A percentile compares a stretch with the other conserved stretches of the same genome.
phyloP scores from a whole-genome alignment of 257 asterid species.

The Forsythia viridissima region DNA sequence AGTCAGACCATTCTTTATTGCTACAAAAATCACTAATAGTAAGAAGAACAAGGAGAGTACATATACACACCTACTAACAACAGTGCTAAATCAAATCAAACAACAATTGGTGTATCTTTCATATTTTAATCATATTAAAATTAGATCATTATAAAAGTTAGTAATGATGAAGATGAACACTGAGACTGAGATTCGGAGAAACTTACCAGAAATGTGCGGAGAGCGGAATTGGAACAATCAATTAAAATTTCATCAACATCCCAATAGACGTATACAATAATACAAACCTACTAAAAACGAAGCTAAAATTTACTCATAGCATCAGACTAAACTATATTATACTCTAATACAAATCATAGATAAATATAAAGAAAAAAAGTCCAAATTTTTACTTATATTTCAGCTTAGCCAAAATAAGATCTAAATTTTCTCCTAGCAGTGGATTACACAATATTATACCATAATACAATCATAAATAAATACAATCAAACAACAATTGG shows the following conservation, averaged over 20 bases:
- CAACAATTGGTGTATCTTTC: not conserved
- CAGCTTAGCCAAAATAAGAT: too few species aligned
- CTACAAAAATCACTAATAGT: not conserved
- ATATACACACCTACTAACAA: too few species aligned
- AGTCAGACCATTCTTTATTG: not conserved
- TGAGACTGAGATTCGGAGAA: not conserved
- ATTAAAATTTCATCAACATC: conserved; percentile 27
- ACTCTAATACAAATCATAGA: not conserved
- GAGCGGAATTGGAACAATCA: not conserved
- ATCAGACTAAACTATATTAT: not conserved
- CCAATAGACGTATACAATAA: not conserved
- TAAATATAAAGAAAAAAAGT: too few species aligned
- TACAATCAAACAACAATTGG: not conserved
- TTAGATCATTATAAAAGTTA: not conserved
- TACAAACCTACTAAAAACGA: not conserved
- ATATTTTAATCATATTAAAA: not conserved
- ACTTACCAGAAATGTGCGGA: conserved; percentile 21
- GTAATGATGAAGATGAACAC: not conserved
- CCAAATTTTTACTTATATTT: too few species aligned
- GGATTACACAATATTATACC: not conserved
- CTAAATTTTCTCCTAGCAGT: not conserved
- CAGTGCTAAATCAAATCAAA: not conserved
- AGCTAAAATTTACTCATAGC: conserved; percentile 4
- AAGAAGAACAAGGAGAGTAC: not conserved
- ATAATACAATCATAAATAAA: not conserved